Conservation (phyloP, 2,329 filamentous ascomycete genomes). For the Fusarium clavum region DNA sequence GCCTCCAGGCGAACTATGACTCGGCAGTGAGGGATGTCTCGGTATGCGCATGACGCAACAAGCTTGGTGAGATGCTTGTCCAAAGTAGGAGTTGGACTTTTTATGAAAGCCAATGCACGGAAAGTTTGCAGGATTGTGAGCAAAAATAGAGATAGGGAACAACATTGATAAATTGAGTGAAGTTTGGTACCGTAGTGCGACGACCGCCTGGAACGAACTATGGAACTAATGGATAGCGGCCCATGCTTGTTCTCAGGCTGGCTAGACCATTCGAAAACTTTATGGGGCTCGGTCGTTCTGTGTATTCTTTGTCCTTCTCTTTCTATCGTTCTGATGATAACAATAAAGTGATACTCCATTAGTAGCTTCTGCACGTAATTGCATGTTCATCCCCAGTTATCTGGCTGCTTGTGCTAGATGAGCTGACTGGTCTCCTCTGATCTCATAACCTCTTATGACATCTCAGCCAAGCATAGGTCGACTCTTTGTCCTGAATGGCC, state of each 20-base stretch:
- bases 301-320: neutral
- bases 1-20: slow-evolving; percentile 49
- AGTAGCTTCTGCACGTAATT: slow-evolving; percentile 10
- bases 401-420: neutral
- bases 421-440: slow-evolving; percentile 15
- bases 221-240: slow-evolving; percentile 18
- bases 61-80: slow-evolving; percentile 30
- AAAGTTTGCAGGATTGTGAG: slow-evolving; percentile 38
- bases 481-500: slow-evolving; percentile 31
- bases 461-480: slow-evolving; percentile 14
- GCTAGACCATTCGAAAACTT: slow-evolving; percentile 37
- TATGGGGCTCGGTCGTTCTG: slow-evolving; percentile 23
- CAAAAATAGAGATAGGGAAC: slow-evolving; percentile 33
- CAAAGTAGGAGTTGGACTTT: slow-evolving; percentile 24
- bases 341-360: neutral
- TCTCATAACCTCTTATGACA: slow-evolving; percentile 21
- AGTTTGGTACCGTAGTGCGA: slow-evolving; percentile 10
- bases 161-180: slow-evolving; percentile 27
- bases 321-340: neutral
- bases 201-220: slow-evolving; percentile 6
- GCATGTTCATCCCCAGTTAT: neutral
- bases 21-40: slow-evolving; percentile 47
- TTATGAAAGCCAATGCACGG: slow-evolving; percentile 32
- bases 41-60: slow-evolving; percentile 54
- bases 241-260: slow-evolving; percentile 27